Evolutionary conservation across 148 eudicot genomes (phyloP).

Genomic region (Pouteria glomerata): DNA sequence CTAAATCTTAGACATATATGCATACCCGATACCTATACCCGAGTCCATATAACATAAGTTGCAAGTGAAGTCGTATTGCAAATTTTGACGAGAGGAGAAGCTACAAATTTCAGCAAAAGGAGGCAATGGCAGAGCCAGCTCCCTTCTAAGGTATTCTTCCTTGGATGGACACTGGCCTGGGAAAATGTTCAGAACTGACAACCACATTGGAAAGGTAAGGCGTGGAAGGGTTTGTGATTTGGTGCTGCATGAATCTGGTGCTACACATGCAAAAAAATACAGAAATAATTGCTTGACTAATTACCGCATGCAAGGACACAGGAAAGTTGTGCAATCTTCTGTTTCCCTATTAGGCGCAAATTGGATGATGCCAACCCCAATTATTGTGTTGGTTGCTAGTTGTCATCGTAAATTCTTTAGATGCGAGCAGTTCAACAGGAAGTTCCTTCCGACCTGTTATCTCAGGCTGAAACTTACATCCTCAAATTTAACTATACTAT

Average conservation of each 20-base stretch:
- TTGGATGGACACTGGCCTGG: not conserved
- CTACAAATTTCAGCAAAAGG: no score
- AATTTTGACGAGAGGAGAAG: no score
- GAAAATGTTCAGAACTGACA: not conserved
- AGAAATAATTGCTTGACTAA: not conserved
- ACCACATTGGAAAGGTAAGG: not conserved
- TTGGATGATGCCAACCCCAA: not conserved
- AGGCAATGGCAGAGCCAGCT: not conserved
- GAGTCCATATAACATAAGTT: no score
- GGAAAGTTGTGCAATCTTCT: not conserved
- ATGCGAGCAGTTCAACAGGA: not conserved
- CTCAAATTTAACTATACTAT: not conserved
- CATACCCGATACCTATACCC: no score
- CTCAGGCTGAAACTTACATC: not conserved
- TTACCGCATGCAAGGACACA: not conserved
- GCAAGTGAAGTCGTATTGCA: no score
- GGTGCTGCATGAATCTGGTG: not conserved
- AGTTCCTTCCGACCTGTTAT: no score
- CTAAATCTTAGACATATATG: no score
- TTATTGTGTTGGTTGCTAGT: not conserved
- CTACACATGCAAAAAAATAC: not conserved
- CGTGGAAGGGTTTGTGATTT: not conserved
- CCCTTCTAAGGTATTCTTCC: not conserved
- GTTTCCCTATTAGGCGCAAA: not conserved
- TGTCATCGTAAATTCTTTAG: not conserved